Conservation (phyloP, 305 asterid genomes). For the Andrographis paniculata region DNA sequence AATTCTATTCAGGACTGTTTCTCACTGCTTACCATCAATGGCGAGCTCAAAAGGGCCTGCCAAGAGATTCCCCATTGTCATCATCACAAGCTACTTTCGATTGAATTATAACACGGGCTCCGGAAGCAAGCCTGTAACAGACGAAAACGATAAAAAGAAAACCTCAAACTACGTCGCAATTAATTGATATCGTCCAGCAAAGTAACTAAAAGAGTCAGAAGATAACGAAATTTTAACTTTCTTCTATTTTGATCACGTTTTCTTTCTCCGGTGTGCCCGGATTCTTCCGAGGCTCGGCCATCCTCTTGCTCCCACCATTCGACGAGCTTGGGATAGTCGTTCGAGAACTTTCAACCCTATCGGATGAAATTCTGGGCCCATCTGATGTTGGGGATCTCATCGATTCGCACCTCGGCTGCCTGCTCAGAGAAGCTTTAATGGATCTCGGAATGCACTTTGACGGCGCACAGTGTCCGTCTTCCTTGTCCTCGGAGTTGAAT, state of each 20-base stretch:
- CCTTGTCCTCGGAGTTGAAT: slow-evolving; percentile 47
- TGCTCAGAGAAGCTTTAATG: slow-evolving; percentile 56
- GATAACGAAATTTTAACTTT: slow-evolving; percentile 60
- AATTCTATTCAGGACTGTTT: not conserved
- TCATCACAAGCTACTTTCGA: slow-evolving; percentile 38
- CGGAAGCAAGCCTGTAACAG: slow-evolving; percentile 96
- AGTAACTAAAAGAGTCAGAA: slow-evolving; percentile 5
- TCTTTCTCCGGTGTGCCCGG: slow-evolving; percentile 33
- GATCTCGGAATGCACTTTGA: slow-evolving; percentile 82
- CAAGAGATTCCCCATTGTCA: slow-evolving; percentile 2
- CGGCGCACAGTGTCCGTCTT: slow-evolving; percentile 38
- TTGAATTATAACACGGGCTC: slow-evolving; percentile 94
- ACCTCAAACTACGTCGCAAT: too few relatives aligned
- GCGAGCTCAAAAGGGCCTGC: slow-evolving; percentile 5
- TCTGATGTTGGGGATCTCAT: slow-evolving; percentile 85
- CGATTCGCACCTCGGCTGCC: slow-evolving; percentile 69
- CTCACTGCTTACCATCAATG: slow-evolving; percentile 1
- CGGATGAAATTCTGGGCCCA: slow-evolving; percentile 86
- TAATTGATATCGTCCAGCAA: too few relatives aligned
- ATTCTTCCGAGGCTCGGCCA: slow-evolving; percentile 38
- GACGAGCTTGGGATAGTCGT: slow-evolving; percentile 42
- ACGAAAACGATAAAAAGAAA: too few relatives aligned
- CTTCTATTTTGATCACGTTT: slow-evolving; percentile 78
- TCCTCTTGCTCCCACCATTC: slow-evolving; percentile 74
- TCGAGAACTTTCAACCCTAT: slow-evolving; percentile 49